phyloP scores from a whole-genome alignment of 169 alveolate genomes.

The Plasmodium reichenowi region DNA sequence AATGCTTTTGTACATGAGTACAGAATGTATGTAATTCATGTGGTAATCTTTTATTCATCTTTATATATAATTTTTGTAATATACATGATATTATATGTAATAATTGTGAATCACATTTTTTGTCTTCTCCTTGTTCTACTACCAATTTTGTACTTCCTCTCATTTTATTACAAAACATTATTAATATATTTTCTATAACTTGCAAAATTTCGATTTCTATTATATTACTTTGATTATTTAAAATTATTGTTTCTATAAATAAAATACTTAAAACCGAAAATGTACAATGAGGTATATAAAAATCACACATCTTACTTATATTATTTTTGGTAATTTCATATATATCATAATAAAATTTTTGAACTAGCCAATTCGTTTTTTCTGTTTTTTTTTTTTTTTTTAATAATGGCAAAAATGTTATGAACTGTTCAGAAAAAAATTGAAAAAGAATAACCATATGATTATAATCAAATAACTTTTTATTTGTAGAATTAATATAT shows the following conservation, averaged over 20 bases:
- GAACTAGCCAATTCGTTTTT: neutral
- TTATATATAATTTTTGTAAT: constrained; percentile 27
- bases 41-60: constrained; percentile 51
- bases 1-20: constrained; percentile 9
- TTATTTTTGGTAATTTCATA: constrained; percentile 1
- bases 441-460: constrained; percentile 49
- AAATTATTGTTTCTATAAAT: constrained; percentile 26
- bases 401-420: neutral
- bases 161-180: constrained; percentile 35
- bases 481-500: constrained; percentile 7
- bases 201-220: neutral
- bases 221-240: constrained; percentile 12
- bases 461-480: neutral
- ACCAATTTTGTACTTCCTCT: constrained; percentile 12
- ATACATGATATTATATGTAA: constrained; percentile 28
- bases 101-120: constrained; percentile 29
- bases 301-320: constrained; percentile 21
- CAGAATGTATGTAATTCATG: constrained; percentile 34
- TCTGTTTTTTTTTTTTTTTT: too few relatives aligned
- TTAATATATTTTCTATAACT: constrained; percentile 27
- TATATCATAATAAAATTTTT: constrained; percentile 1
- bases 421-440: constrained; percentile 44
- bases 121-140: constrained; percentile 19
- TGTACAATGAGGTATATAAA: constrained; percentile 26
- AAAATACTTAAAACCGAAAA: constrained; percentile 29